phyloP scores from a whole-genome alignment of 2,329 filamentous ascomycete genomes.

The Aspergillus chevalieri region DNA sequence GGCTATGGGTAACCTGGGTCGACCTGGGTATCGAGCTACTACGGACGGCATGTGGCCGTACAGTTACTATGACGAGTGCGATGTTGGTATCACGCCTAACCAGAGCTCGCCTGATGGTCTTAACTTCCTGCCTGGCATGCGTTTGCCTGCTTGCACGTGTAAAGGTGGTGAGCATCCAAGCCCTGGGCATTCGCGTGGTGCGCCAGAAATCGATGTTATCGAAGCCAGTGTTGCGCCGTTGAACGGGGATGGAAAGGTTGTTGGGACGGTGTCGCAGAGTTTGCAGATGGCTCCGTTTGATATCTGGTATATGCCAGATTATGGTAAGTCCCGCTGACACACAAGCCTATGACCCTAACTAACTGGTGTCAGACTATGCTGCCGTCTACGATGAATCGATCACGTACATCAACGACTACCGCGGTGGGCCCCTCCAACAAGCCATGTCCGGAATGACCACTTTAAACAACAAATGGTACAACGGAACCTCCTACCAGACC shows the following conservation, averaged over 20 bases:
- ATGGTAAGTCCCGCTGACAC: slow-evolving; percentile 30
- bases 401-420: slow-evolving; percentile 55
- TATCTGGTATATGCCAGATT: slow-evolving; percentile 61
- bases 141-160: slow-evolving; percentile 63
- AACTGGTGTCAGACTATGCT: slow-evolving; percentile 45
- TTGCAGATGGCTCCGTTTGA: slow-evolving; percentile 65
- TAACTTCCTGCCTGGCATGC: slow-evolving; percentile 63
- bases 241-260: slow-evolving; percentile 41
- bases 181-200: slow-evolving; percentile 58
- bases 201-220: slow-evolving; percentile 66
- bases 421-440: slow-evolving; percentile 58
- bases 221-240: slow-evolving; percentile 58
- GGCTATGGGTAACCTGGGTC: slow-evolving; percentile 67
- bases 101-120: slow-evolving; percentile 63
- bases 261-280: slow-evolving; percentile 61
- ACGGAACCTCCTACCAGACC: slow-evolving; percentile 56
- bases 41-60: slow-evolving; percentile 71
- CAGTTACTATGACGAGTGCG: slow-evolving; percentile 63
- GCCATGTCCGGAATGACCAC: slow-evolving; percentile 56
- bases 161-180: slow-evolving; percentile 58
- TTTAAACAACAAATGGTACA: slow-evolving; percentile 62
- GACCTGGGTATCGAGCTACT: slow-evolving; percentile 62
- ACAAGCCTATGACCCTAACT: not conserved
- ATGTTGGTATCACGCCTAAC: slow-evolving; percentile 65
- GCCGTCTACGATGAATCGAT: slow-evolving; percentile 58